Conservation (phyloP, 306 rosid species). For the Ormosia semicastrata region DNA sequence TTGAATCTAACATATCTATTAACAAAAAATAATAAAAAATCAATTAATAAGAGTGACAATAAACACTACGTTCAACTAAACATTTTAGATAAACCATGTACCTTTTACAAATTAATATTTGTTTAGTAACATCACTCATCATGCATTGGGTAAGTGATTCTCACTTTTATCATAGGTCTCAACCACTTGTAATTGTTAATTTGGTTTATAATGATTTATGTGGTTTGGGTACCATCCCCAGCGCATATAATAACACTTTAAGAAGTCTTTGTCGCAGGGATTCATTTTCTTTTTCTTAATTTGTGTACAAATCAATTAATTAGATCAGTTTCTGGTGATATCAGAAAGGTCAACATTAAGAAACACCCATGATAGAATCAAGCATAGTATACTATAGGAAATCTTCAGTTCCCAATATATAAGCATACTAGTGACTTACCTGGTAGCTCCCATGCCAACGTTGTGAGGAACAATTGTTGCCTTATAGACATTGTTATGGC, state of each 20-base stretch:
- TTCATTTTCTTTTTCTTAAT: neutral
- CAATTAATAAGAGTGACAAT: too few species aligned
- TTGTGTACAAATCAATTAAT: neutral
- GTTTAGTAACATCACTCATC: too few species aligned
- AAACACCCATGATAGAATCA: neutral
- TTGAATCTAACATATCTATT: too few species aligned
- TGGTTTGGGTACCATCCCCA: neutral
- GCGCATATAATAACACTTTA: neutral
- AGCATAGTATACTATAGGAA: neutral
- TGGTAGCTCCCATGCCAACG: constrained; percentile 74
- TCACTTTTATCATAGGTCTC: neutral
- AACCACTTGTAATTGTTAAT: neutral
- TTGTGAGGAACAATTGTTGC: constrained; percentile 85
- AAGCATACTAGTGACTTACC: constrained; percentile 36
- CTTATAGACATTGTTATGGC: constrained; percentile 55
- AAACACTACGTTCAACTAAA: too few species aligned
- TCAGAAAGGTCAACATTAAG: neutral
- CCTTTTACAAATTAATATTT: too few species aligned
- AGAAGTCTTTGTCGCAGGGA: neutral
- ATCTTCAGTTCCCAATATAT: neutral
- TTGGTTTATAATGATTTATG: neutral
- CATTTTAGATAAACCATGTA: too few species aligned
- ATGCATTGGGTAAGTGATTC: neutral
- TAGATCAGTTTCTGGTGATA: neutral
- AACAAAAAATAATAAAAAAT: too few species aligned